Percentiles rank a stretch among this genome's conserved stretches.
Evolutionary conservation across 371 early-diverging fungal genomes (phyloP).

Genomic region (Actinomortierella wolfii): DNA sequence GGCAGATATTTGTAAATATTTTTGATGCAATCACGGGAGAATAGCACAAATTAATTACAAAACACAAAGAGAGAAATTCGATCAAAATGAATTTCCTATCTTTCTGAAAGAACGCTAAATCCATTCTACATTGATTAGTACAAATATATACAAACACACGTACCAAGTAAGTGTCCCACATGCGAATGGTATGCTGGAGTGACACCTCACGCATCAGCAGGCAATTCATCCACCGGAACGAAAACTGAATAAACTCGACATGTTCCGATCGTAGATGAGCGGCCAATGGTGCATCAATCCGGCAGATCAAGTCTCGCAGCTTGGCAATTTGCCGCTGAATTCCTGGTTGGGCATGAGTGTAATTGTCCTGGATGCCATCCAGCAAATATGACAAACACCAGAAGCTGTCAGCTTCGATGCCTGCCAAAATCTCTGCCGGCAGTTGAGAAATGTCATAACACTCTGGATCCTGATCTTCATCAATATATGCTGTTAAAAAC

Average conservation of each 20-base stretch:
- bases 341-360: conserved; percentile 96
- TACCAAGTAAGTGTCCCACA: conserved; percentile 98
- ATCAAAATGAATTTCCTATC: not conserved
- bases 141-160: not conserved
- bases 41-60: not conserved
- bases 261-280: conserved; percentile 85
- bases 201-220: conserved; percentile 96
- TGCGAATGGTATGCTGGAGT: conserved; percentile 83
- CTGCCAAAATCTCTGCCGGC: conserved; percentile 60
- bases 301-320: conserved; percentile 86
- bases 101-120: not conserved
- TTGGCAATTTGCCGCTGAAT: conserved; percentile 90
- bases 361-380: conserved; percentile 98
- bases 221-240: conserved; percentile 99
- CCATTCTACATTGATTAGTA: conserved; percentile 14
- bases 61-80: not conserved
- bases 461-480: conserved; percentile 71
- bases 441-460: conserved; percentile 64
- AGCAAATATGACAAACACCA: conserved; percentile 95
- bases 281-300: conserved; percentile 87
- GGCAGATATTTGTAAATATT: too few species aligned
- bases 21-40: too few species aligned
- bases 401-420: conserved; percentile 93
- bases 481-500: conserved; percentile 77
- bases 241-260: conserved; percentile 97